A percentile compares a stretch with the other conserved stretches of the same genome.
Conservation (phyloP, 192 early-diverging fungal species). For the Dissophora globulifera region DNA sequence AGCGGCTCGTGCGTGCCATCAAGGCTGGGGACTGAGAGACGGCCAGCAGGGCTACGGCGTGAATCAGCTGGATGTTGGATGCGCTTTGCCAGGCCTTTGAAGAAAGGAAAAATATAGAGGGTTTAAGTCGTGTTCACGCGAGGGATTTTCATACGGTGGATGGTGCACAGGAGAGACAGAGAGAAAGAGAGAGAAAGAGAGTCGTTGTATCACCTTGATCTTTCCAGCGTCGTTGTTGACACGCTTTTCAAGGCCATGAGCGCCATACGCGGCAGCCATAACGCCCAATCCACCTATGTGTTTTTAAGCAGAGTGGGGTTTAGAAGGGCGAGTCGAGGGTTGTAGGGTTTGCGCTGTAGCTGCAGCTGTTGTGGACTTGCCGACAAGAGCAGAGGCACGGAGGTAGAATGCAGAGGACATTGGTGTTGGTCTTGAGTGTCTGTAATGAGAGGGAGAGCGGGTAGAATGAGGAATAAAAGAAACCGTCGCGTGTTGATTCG, state of each 20-base stretch:
- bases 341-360: too few relatives aligned
- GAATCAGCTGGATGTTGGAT: conserved; percentile 63
- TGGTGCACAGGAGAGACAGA: too few relatives aligned
- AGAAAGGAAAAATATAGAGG: not conserved
- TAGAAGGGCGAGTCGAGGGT: too few relatives aligned
- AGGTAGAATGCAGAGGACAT: conserved; percentile 46
- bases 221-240: conserved; percentile 42
- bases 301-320: too few relatives aligned
- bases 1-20: conserved; percentile 41
- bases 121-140: not conserved
- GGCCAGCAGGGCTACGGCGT: conserved; percentile 62
- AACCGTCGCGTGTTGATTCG: too few relatives aligned
- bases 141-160: not conserved
- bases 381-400: conserved; percentile 31
- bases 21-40: conserved; percentile 52
- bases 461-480: not conserved
- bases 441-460: not conserved
- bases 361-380: too few relatives aligned
- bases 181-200: not conserved
- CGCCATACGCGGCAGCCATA: conserved; percentile 37
- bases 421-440: not conserved
- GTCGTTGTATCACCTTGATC: conserved; percentile 30
- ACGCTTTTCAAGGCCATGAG: conserved; percentile 47
- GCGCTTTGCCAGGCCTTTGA: conserved; percentile 63
- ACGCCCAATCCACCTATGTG: conserved; percentile 48